A percentile compares a stretch with the other conserved stretches of the same genome.
phyloP scores from a whole-genome alignment of 2,329 filamentous ascomycete species.

The Calycina herbarum region DNA sequence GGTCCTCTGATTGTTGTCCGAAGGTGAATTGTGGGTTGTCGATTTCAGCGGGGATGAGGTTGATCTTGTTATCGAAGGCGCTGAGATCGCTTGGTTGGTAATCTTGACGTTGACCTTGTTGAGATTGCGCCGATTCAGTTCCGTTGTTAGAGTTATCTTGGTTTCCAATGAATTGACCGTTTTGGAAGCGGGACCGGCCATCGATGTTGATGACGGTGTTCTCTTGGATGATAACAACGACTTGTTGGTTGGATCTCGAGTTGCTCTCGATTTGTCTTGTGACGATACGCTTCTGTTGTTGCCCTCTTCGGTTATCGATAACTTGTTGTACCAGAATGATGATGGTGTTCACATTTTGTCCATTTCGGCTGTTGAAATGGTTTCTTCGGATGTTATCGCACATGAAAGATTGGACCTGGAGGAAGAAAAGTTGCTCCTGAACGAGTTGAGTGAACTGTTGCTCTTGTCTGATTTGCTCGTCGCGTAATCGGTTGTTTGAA shows the following conservation, averaged over 20 bases:
- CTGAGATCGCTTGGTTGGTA: not conserved
- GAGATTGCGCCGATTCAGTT: not conserved
- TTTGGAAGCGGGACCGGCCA: slow-evolving; percentile 7
- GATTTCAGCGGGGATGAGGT: slow-evolving; percentile 26
- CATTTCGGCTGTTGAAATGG: slow-evolving; percentile 32
- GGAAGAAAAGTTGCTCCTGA: slow-evolving; percentile 23
- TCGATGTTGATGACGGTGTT: slow-evolving; percentile 17
- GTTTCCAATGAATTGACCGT: not conserved
- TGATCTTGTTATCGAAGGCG: slow-evolving; percentile 13
- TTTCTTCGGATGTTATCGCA: slow-evolving; percentile 36
- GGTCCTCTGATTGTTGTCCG: slow-evolving; percentile 23
- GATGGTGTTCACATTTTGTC: slow-evolving; percentile 30
- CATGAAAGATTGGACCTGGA: slow-evolving; percentile 24
- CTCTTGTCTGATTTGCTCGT: slow-evolving; percentile 15
- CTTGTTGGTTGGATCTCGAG: slow-evolving; percentile 18
- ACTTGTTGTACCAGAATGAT: slow-evolving; percentile 34
- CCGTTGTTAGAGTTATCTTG: not conserved
- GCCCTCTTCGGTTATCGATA: slow-evolving; percentile 27
- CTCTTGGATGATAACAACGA: slow-evolving; percentile 26
- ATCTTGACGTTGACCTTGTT: slow-evolving; percentile 1
- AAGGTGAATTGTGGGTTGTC: slow-evolving; percentile 21
- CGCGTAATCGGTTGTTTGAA: slow-evolving; percentile 19
- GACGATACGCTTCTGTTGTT: slow-evolving; percentile 29
- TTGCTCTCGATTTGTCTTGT: slow-evolving; percentile 32
- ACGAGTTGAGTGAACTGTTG: slow-evolving; percentile 25